Evolutionary conservation across 345 rosid genomes (phyloP), one percentile per base, ranked within the genome.

Genomic region (Carallia brachiata): DNA sequence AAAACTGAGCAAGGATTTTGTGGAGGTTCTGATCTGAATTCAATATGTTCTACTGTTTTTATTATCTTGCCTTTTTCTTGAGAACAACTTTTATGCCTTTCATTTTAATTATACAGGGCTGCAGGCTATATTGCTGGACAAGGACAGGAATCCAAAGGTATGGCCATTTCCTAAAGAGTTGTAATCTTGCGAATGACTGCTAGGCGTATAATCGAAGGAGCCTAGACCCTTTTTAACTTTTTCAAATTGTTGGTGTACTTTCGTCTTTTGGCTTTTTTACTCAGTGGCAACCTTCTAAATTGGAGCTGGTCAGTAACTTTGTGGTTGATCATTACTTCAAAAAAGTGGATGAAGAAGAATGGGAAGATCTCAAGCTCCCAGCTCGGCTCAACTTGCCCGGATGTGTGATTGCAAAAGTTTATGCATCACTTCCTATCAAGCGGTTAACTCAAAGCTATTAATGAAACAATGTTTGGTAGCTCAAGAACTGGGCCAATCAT

Each of bases 91-190:
- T 67, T 1, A 66, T 47, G 58, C 23, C 34, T 57, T 0, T 8
- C 56, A 5, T 62, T 62, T 23, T 54, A 30, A 69, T 23, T 23
- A 23, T 80, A 73, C 86, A 93, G 98, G 98, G 98, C 65, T 89
- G 96, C 85, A 86, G 98, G 98, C 98, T 74, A 80, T 89, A 61
- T 84, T 92, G 74, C 23, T 88, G 69, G 98, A 90, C 61, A 92
- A 92, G 80, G 98, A 87, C 78, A 88, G 70, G 81, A 92, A 86
- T 70, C 95, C 93, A 7, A 88, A 88, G 95, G 98, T 90, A 50
- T 65, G 47, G 58, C 7, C 44, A 58, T 78, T 72, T 67, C 65
- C 67, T 70, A 5, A 13, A 50, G 47, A 40, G 32, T 18, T 39
- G 4, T 6, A 5, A 12, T 65, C 6, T 1, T 23, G 31, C 52